phyloP scores from a whole-genome alignment of 345 rosid genomes.

The Bretschneidera sinensis region DNA sequence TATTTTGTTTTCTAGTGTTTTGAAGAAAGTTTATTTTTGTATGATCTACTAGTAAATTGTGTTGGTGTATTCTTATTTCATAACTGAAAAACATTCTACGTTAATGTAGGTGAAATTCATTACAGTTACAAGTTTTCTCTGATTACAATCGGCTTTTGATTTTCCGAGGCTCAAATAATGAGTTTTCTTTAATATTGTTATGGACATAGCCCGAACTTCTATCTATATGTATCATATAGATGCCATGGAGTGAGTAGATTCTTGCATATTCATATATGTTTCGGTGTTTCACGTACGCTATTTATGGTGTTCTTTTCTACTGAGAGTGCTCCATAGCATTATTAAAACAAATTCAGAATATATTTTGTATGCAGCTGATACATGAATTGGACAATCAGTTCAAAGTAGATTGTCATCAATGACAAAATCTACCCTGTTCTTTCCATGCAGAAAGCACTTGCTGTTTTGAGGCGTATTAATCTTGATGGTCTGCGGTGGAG shows the following conservation, averaged over 20 bases:
- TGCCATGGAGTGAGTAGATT: background rate
- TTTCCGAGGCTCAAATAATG: too few relatives aligned
- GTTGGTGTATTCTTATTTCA: too few relatives aligned
- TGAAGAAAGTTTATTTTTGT: too few relatives aligned
- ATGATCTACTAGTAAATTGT: too few relatives aligned
- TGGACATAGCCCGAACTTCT: background rate
- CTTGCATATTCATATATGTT: background rate
- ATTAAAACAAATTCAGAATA: background rate
- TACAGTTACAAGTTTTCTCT: too few relatives aligned
- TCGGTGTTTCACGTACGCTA: too few relatives aligned
- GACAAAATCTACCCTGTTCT: background rate
- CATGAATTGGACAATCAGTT: background rate
- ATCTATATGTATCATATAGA: background rate
- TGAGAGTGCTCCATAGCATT: background rate
- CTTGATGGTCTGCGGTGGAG: constrained; percentile 95
- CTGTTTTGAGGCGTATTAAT: constrained; percentile 84
- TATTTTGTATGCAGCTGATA: background rate
- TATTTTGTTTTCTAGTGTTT: too few relatives aligned
- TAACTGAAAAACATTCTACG: too few relatives aligned
- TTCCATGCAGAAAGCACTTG: constrained; percentile 78
- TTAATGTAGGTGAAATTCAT: too few relatives aligned
- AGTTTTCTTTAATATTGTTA: background rate
- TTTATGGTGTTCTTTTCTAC: background rate
- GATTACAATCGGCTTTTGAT: too few relatives aligned
- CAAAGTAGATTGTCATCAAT: background rate